Evolutionary conservation across 2,329 filamentous ascomycete species (phyloP).

Genomic region (Capronia epimyces): DNA sequence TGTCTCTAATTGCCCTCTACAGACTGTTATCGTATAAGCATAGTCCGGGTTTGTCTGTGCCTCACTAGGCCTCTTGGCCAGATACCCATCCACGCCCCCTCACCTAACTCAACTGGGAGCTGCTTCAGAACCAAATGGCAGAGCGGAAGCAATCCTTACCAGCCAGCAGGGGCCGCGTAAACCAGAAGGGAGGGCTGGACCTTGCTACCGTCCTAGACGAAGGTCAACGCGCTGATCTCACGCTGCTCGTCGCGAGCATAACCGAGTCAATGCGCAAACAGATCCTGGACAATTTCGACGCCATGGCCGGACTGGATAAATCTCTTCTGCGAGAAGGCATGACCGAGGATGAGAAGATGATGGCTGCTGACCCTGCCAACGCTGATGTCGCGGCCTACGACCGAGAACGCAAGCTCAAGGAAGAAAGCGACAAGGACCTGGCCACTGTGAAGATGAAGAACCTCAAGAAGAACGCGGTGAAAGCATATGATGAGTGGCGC

Average conservation of each 20-base stretch:
- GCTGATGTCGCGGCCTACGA: slow-evolving; percentile 30
- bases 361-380: slow-evolving; percentile 29
- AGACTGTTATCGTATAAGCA: background rate
- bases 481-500: slow-evolving; percentile 77
- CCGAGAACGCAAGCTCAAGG: slow-evolving; percentile 30
- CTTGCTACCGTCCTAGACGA: slow-evolving; percentile 40
- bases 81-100: background rate
- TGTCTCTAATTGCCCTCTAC: background rate
- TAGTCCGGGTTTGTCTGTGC: background rate
- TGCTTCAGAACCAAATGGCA: slow-evolving; percentile 5
- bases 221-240: slow-evolving; percentile 41
- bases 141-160: slow-evolving; percentile 9
- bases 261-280: slow-evolving; percentile 39
- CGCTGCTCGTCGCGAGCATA: slow-evolving; percentile 38
- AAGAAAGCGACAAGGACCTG: slow-evolving; percentile 37
- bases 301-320: slow-evolving; percentile 28
- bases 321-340: slow-evolving; percentile 18
- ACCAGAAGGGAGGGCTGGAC: slow-evolving; percentile 32
- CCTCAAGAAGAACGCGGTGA: slow-evolving; percentile 63
- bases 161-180: slow-evolving; percentile 11
- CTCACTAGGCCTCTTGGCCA: background rate
- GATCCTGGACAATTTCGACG: slow-evolving; percentile 38
- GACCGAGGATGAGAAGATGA: slow-evolving; percentile 30
- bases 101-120: background rate
- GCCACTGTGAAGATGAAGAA: slow-evolving; percentile 28